Base-by-base conservation (phyloP, 352 stramenopile genomes). In the Globisporangium parvum region DNA sequence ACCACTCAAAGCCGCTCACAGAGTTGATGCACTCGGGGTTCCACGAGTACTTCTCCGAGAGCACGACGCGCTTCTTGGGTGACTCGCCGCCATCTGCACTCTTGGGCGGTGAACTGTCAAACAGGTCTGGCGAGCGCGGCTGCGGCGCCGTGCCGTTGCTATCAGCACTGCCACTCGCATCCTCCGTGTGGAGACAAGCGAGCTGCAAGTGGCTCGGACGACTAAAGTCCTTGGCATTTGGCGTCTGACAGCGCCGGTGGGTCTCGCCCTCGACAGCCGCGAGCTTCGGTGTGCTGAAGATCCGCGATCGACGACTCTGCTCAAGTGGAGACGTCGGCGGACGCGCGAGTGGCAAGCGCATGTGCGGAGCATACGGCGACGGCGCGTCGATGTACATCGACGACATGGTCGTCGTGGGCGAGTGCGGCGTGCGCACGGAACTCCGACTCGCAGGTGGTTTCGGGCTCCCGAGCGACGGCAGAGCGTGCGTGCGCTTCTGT, bases 1-100 rank as follows among this genome's bases (percentile, higher is more conserved):
- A 92, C 81, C 81, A 92, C 53, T 89, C 77, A 55, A 90, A 90
- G 3, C 81, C 77, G 50, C 77, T 88, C 21, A 87, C 81, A 0
- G 75, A 88, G 45, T 87, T 87, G 40, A 92, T 85, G 46, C 72
- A 81, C 35, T 89, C 76, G 4, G 79, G 76, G 51, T 86, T 83
- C 79, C 79, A 89, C 35, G 71, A 80, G 54, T 80, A 85, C 51
- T 85, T 87, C 8, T 87, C 69, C 0, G 74, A 85, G 3, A 85
- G 37, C 10, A 56, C 50, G 21, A 73, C 57, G 21, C 67, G 62
- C 54, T 76, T 70, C 41, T 79, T 80, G 6, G 53, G 62, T 11
- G 53, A 59, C 5, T 37, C 37, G 12, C 48, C 62, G 12, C 48
- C 63, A 3, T 35, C 49, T 0, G 70, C 66, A 4, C 67, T 78